Base-by-base conservation (phyloP, 228 moss, liverwort and hornwort genomes). In the Sphagnum magellanicum region DNA sequence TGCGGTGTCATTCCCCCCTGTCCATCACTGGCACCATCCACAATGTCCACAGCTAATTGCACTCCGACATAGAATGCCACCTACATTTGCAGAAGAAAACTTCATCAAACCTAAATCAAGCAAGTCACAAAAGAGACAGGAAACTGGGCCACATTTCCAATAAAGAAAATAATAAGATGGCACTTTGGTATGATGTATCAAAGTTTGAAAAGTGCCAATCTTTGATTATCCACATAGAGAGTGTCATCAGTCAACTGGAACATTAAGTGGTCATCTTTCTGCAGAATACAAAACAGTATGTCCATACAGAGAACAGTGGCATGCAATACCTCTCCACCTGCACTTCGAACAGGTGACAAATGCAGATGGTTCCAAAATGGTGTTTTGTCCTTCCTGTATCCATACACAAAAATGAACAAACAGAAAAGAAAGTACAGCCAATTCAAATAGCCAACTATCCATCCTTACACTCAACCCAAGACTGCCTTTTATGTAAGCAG, bases 311-410 rank as follows among this genome's bases (percentile, higher is more conserved):
- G 32, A 32, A 32, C 32, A 32, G 32, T 2, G 32, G 32, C 32
- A 32, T 32, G 32, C 3, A 32, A 32, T 6, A 93, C 90, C 81
- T 92, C 87, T 61, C 90, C 92, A 32, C 71, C 69, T 57, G 81
- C 82, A n/a, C 84, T 79, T 68, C 88, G 82, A 6, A 88, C 85
- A 0, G 90, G 90, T 16, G 89, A 78, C 10, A 94, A 52, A 68
- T 94, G 91, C 14, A 94, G 75, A 73, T 83, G 82, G 64, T 94
- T 94, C 94, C 91, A 91, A 64, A 94, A 94, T 0, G 91, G 74
- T 50, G 72, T 79, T 5, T 72, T 76, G 77, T 91, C 90, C 71
- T 94, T 94, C 62, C 91, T 93, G 76, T 50, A 73, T 5, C 52
- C 14, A 47, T 47, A 49, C 62, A n/a, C 6, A 69, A 5, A 10